Conservation (phyloP, 352 stramenopile species). For the Pythium periplocum region DNA sequence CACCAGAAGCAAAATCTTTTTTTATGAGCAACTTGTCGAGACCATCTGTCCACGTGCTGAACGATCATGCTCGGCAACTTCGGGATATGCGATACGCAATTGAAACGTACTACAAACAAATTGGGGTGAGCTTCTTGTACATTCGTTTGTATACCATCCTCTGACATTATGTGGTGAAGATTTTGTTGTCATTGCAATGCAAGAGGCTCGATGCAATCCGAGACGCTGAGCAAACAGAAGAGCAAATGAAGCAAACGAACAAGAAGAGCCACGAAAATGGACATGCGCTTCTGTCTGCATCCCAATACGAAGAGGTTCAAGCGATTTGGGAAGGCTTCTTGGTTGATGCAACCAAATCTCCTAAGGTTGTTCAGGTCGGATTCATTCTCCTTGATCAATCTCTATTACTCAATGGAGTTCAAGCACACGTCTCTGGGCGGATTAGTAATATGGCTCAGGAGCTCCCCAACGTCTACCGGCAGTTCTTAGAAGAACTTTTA, state of each 20-base stretch:
- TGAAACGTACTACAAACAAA: slow-evolving; percentile 25
- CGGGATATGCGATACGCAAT: slow-evolving; percentile 22
- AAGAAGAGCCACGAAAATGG: background rate
- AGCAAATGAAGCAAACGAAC: slow-evolving; percentile 15
- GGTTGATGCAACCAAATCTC: slow-evolving; percentile 25
- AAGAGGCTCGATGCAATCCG: slow-evolving; percentile 7
- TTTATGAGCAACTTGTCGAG: slow-evolving; percentile 13
- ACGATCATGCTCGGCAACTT: slow-evolving; percentile 7
- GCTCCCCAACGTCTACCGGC: slow-evolving; percentile 45
- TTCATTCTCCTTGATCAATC: slow-evolving; percentile 52
- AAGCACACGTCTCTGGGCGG: slow-evolving; percentile 21
- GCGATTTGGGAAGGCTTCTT: slow-evolving; percentile 32
- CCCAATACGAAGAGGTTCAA: slow-evolving; percentile 35
- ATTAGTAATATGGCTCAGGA: slow-evolving; percentile 35
- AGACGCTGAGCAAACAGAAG: slow-evolving; percentile 9
- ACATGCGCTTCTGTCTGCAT: slow-evolving; percentile 13
- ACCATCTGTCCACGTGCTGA: slow-evolving; percentile 16
- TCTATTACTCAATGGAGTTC: slow-evolving; percentile 27
- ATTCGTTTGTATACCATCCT: too few species aligned
- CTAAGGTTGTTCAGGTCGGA: slow-evolving; percentile 38
- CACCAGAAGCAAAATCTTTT: slow-evolving; percentile 12
- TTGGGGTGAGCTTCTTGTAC: slow-evolving; percentile 13
- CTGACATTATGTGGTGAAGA: background rate
- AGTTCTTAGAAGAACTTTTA: slow-evolving; percentile 39
- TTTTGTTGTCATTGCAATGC: background rate